These are phyloP conservation scores for Kodamaea plutei DNA, from an alignment of 1,139 yeast genomes.

Conservation along the genomic window DNA sequence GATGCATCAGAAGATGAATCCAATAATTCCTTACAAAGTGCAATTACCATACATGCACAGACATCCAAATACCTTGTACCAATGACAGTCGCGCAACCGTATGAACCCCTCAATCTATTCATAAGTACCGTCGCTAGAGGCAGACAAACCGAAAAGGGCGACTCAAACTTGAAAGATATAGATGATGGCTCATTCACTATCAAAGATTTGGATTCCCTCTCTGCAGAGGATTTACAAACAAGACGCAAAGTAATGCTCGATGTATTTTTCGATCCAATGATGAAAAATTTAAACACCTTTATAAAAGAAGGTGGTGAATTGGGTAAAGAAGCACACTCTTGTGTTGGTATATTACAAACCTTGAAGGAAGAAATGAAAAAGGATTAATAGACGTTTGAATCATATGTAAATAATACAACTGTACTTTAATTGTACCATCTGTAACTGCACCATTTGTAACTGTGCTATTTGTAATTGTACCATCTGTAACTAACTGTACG, in stretches of 20 bases:
- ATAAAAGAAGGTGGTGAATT: slow-evolving; percentile 73
- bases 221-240: slow-evolving; percentile 58
- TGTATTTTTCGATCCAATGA: slow-evolving; percentile 47
- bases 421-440: not conserved
- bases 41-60: slow-evolving; percentile 36
- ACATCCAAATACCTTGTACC: slow-evolving; percentile 54
- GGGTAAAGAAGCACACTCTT: slow-evolving; percentile 54
- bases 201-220: slow-evolving; percentile 29
- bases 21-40: not conserved
- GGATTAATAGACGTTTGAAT: slow-evolving; percentile 1
- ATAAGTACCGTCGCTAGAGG: slow-evolving; percentile 29
- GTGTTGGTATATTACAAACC: slow-evolving; percentile 22
- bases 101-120: slow-evolving; percentile 53
- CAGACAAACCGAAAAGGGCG: slow-evolving; percentile 5
- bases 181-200: slow-evolving; percentile 28
- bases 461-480: no score
- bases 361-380: slow-evolving; percentile 11
- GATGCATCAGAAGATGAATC: slow-evolving; percentile 3
- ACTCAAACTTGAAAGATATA: slow-evolving; percentile 7
- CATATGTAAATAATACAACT: not conserved
- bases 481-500: no score
- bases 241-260: slow-evolving; percentile 54
- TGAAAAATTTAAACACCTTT: slow-evolving; percentile 47
- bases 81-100: slow-evolving; percentile 49
- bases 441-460: not conserved